phyloP scores from a whole-genome alignment of 495 filamentous ascomycete genomes.

The Hypomontagnella monticulosa region DNA sequence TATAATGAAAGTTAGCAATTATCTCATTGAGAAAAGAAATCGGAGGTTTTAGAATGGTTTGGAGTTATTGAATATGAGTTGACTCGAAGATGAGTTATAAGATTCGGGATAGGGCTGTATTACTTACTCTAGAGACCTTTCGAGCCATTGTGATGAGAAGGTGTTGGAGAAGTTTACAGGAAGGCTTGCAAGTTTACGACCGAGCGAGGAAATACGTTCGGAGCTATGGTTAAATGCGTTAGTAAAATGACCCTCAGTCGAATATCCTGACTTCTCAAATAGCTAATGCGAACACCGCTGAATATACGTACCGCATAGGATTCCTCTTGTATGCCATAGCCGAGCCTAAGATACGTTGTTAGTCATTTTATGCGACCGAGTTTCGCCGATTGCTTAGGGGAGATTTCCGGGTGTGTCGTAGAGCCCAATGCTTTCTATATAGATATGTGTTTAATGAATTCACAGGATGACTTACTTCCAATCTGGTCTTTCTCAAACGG shows the following conservation, averaged over 20 bases:
- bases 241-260: background rate
- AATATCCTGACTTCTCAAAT: background rate
- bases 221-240: conserved; percentile 68
- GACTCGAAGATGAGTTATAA: too few species aligned
- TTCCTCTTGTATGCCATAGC: conserved; percentile 90
- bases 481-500: conserved; percentile 87
- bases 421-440: too few species aligned
- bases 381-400: background rate
- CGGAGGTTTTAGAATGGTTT: background rate
- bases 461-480: conserved; percentile 46
- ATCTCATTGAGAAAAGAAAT: background rate
- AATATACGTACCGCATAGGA: conserved; percentile 32
- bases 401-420: too few species aligned
- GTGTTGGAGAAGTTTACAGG: conserved; percentile 78
- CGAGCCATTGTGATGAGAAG: conserved; percentile 85
- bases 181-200: conserved; percentile 72
- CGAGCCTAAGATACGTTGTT: conserved; percentile 25
- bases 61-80: too few species aligned
- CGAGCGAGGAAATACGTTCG: conserved; percentile 83
- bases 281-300: background rate
- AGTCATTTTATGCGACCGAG: background rate
- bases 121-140: conserved; percentile 60
- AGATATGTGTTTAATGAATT: too few species aligned
- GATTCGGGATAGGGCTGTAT: background rate
- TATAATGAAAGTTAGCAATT: conserved; percentile 7